Conservation (phyloP, 2,329 filamentous ascomycete species). For the Fusarium sarcochroum region DNA sequence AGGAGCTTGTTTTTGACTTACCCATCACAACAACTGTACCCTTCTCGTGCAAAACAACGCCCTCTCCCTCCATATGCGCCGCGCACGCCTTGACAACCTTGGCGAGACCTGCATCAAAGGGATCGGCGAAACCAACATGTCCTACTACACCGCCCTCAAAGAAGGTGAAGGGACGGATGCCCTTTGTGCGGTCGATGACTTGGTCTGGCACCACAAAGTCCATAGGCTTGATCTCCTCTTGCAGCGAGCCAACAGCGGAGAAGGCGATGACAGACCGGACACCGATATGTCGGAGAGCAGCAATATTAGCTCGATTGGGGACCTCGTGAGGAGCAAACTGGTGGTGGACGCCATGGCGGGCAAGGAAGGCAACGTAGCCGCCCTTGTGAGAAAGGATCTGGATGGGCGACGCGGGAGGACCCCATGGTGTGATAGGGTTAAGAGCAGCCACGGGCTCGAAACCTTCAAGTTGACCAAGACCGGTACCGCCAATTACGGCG, state of each 20-base stretch:
- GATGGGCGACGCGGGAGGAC: conserved; percentile 80
- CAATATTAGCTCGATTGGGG: conserved; percentile 95
- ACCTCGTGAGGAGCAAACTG: conserved; percentile 94
- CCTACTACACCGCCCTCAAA: conserved; percentile 93
- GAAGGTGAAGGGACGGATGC: conserved; percentile 93
- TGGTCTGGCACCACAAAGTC: conserved; percentile 98
- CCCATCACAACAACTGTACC: conserved; percentile 94
- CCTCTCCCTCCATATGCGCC: conserved; percentile 81
- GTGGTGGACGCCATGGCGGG: conserved; percentile 91
- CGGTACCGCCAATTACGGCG: conserved; percentile 93
- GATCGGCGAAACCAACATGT: conserved; percentile 95
- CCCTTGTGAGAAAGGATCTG: conserved; percentile 89
- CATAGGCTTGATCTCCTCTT: conserved; percentile 92
- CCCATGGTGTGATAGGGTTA: conserved; percentile 88
- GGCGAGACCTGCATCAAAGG: conserved; percentile 86
- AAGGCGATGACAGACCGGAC: conserved; percentile 95
- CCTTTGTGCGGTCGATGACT: conserved; percentile 97
- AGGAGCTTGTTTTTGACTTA: conserved; percentile 51
- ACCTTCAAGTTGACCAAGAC: conserved; percentile 87
- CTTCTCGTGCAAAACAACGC: conserved; percentile 84
- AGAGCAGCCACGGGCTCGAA: conserved; percentile 88
- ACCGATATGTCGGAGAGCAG: conserved; percentile 91
- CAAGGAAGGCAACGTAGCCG: conserved; percentile 89
- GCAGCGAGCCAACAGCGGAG: conserved; percentile 92
- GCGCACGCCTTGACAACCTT: conserved; percentile 85